Evolutionary conservation across 768 basidiomycete species (phyloP).

Genomic region (Lactarius psammicola): DNA sequence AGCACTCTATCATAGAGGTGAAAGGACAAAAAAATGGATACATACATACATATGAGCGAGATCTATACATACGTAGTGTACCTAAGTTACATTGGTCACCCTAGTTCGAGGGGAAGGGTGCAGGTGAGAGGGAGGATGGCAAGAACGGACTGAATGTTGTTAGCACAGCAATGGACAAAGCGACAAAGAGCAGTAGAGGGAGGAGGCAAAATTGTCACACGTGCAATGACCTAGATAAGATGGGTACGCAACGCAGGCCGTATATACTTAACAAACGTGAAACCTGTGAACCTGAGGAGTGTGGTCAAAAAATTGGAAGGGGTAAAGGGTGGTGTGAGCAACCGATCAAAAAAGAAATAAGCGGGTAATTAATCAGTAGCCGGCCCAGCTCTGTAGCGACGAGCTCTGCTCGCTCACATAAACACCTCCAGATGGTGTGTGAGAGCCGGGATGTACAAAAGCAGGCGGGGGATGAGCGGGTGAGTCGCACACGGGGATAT

Average conservation of each 20-base stretch:
- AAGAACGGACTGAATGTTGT: slow-evolving; percentile 13
- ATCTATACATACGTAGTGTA: slow-evolving; percentile 25
- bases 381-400: slow-evolving; percentile 24
- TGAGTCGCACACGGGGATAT: slow-evolving; percentile 8
- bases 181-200: not conserved
- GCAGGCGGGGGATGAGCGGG: not conserved
- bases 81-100: slow-evolving; percentile 20
- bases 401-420: slow-evolving; percentile 22
- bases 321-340: not conserved
- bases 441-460: not conserved
- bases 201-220: not conserved
- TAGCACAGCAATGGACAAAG: slow-evolving; percentile 10
- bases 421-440: slow-evolving; percentile 6
- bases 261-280: slow-evolving; percentile 6
- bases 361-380: slow-evolving; percentile 9
- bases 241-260: slow-evolving; percentile 8
- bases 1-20: slow-evolving; percentile 6
- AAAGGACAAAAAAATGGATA: slow-evolving; percentile 9
- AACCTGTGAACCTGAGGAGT: slow-evolving; percentile 10
- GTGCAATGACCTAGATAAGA: slow-evolving; percentile 11
- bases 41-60: slow-evolving; percentile 19
- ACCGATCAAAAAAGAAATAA: slow-evolving; percentile 12
- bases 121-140: not conserved
- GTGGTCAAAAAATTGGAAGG: not conserved
- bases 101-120: not conserved